Conservation (phyloP, 345 rosid species). For the Atalantia buxifolia region DNA sequence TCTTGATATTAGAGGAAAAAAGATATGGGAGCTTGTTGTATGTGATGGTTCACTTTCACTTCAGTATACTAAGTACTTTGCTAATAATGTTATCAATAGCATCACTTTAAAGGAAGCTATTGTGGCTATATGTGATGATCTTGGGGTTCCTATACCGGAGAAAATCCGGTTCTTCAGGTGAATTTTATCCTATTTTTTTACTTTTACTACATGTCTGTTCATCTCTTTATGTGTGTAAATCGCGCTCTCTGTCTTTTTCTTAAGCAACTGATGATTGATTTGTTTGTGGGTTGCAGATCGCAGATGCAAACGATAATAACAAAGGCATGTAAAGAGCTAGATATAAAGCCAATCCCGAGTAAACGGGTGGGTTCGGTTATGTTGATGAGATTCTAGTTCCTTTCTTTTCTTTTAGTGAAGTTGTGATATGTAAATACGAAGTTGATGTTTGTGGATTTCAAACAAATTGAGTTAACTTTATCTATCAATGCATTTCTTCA, state of each 20-base stretch:
- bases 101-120: constrained; percentile 80
- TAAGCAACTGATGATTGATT: background rate
- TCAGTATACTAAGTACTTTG: constrained; percentile 83
- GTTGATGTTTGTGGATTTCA: background rate
- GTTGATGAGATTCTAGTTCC: background rate
- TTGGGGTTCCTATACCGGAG: constrained; percentile 75
- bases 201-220: background rate
- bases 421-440: background rate
- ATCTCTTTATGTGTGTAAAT: background rate
- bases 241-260: background rate
- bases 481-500: background rate
- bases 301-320: constrained; percentile 96
- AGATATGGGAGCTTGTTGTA: constrained; percentile 91
- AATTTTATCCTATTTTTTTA: background rate
- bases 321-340: constrained; percentile 80
- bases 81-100: constrained; percentile 90
- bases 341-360: constrained; percentile 79
- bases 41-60: constrained; percentile 86
- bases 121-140: constrained; percentile 53
- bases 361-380: constrained; percentile 58
- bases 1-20: constrained; percentile 84
- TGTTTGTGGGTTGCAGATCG: constrained; percentile 45
- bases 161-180: constrained; percentile 88
- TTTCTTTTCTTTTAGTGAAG: background rate
- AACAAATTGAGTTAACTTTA: background rate